Percentiles rank a stretch among this genome's conserved stretches.
phyloP scores from a whole-genome alignment of 345 rosid genomes.

The Boechera stricta region DNA sequence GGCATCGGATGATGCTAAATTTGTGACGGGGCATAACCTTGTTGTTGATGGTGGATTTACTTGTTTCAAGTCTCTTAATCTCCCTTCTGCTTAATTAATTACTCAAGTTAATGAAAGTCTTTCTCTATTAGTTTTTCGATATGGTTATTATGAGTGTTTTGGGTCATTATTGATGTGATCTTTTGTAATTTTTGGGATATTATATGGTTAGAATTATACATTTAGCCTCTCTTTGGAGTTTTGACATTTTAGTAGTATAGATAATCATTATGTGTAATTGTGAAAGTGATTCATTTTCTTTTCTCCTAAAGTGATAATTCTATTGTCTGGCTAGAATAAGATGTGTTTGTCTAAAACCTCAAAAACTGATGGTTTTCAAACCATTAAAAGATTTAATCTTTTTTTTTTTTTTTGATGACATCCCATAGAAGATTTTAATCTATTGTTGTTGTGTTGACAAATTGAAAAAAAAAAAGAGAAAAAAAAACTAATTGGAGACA shows the following conservation, averaged over 20 bases:
- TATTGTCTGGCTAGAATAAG: too few species aligned
- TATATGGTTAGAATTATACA: neutral
- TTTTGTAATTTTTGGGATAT: slow-evolving; percentile 10
- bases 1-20: slow-evolving; percentile 53
- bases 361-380: too few species aligned
- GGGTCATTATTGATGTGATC: neutral
- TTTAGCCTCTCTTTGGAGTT: neutral
- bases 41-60: slow-evolving; percentile 63
- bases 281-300: neutral
- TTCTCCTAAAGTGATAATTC: neutral
- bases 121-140: neutral
- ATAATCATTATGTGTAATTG: neutral
- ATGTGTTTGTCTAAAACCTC: too few species aligned
- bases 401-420: too few species aligned
- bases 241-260: neutral
- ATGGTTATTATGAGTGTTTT: slow-evolving; percentile 7
- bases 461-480: too few species aligned
- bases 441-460: too few species aligned
- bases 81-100: slow-evolving; percentile 53
- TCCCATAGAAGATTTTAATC: too few species aligned
- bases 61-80: slow-evolving; percentile 57
- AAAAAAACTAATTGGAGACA: too few species aligned
- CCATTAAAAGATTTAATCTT: too few species aligned
- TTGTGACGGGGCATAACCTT: slow-evolving; percentile 52
- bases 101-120: neutral